Base-by-base conservation (phyloP, 2,329 filamentous ascomycete genomes). In the Apiospora rasikravindrae region DNA sequence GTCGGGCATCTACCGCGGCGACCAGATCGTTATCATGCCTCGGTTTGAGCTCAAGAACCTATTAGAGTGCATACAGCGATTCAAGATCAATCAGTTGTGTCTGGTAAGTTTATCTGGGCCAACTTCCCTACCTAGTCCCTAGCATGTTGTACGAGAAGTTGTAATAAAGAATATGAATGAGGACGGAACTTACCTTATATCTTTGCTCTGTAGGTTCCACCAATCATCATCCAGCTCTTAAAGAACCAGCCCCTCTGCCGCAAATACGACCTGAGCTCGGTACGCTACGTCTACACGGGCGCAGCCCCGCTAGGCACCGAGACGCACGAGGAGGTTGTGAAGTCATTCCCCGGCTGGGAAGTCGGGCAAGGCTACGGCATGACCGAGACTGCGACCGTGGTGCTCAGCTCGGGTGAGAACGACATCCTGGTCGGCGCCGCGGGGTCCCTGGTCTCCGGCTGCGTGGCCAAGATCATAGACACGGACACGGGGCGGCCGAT, bases 251-350 rank as follows among this genome's bases (percentile, higher is more conserved):
- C 89, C 0, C 75, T 88, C 0, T 88, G 90, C 75, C 84, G 87
- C 26, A 90, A 93, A 73, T 95, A 91, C 79, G 92, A 96, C 77
- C 83, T 97, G 1, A 92, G 88, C 76, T 91, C 89, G 68, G 90
- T 96, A 0, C 84, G 83, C 10, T 81, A 84, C 1, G 81, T 94
- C 14, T 94, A 93, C 79, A 93, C 92, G 0, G 94, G 94, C 2
- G 94, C 94, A 0, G 94, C 94, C 4, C 94, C 94, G 0, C 84
- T 96, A 0, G 93, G 93, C 1, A 86, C 89, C 74, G 93, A 96
- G 80, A 93, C 92, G 0, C 88, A 92, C 0, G 85, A 88, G 49
- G 91, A 93, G 6, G 81, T 80, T 71, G 66, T 75, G 37, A 73
- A 74, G 69, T 75, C 77, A 0, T 80, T 81, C 68, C 91, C 92